Evolutionary conservation across 2,329 filamentous ascomycete species (phyloP).

Genomic region (Chaetomiaceae sp.): DNA sequence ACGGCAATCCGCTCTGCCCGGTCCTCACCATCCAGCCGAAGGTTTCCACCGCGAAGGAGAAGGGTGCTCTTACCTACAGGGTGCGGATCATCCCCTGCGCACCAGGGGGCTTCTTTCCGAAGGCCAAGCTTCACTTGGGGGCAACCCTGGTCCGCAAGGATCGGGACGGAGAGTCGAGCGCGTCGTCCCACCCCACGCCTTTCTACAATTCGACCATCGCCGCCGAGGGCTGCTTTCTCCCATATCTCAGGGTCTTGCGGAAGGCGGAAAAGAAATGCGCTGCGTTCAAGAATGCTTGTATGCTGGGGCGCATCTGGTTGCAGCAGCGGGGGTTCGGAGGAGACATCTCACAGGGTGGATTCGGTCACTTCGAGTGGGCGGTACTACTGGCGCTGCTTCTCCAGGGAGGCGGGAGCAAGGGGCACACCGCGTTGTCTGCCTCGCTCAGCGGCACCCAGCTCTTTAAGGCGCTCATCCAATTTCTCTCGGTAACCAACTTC

Average conservation of each 20-base stretch:
- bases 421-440: conserved; percentile 64
- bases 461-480: conserved; percentile 91
- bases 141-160: conserved; percentile 64
- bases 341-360: conserved; percentile 67
- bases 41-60: conserved; percentile 22
- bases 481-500: conserved; percentile 69
- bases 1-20: conserved; percentile 72
- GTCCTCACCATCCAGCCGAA: conserved; percentile 46
- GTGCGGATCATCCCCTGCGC: conserved; percentile 75
- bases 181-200: conserved; percentile 51
- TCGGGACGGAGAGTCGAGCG: conserved; percentile 39
- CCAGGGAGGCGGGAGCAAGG: conserved; percentile 67
- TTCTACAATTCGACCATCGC: conserved; percentile 87
- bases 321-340: conserved; percentile 77
- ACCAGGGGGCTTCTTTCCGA: conserved; percentile 61
- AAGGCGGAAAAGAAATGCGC: conserved; percentile 62
- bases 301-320: conserved; percentile 83
- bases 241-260: conserved; percentile 71
- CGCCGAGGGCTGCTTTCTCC: conserved; percentile 65
- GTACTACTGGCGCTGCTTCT: conserved; percentile 73
- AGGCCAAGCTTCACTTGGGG: conserved; percentile 61
- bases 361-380: conserved; percentile 90
- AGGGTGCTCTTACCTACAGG: conserved; percentile 40
- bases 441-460: conserved; percentile 87
- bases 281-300: conserved; percentile 74